These are phyloP conservation scores for Blastomyces emzantsi DNA, from an alignment of 2,329 filamentous ascomycete species.

Conservation along the genomic window DNA sequence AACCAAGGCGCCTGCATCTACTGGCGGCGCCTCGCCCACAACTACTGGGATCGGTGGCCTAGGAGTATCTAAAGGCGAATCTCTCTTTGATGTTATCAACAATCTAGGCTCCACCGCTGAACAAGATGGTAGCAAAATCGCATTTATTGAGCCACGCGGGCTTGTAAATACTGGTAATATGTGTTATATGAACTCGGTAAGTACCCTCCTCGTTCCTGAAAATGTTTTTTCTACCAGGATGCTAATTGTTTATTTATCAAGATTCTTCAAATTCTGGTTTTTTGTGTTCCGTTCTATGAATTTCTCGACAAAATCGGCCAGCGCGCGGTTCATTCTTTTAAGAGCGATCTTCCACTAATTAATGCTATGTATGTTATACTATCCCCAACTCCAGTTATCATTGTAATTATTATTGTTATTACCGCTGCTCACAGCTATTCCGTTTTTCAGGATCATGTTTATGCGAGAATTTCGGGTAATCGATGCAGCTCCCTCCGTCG, in stretches of 20 bases:
- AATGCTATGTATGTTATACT: constrained; percentile 67
- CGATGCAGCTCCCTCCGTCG: constrained; percentile 63
- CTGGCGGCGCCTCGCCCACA: constrained; percentile 23
- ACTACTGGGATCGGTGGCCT: constrained; percentile 27
- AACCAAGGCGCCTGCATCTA: constrained; percentile 35
- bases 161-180: constrained; percentile 97
- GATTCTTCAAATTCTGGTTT: constrained; percentile 92
- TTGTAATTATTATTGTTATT: not conserved
- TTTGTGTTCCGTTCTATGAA: constrained; percentile 87
- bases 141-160: constrained; percentile 85
- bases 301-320: constrained; percentile 83
- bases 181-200: constrained; percentile 99
- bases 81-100: constrained; percentile 67
- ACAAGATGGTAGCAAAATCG: constrained; percentile 51
- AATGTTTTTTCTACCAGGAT: constrained; percentile 5
- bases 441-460: constrained; percentile 68
- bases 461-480: constrained; percentile 86
- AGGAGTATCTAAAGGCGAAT: constrained; percentile 45
- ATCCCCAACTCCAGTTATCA: not conserved
- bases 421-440: constrained; percentile 4
- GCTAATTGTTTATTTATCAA: constrained; percentile 38
- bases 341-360: constrained; percentile 85
- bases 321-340: constrained; percentile 80
- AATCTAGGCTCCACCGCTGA: constrained; percentile 59
- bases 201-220: constrained; percentile 27